Evolutionary conservation across 148 eudicot genomes (phyloP), one percentile per base, ranked within the genome.

Genomic region (Cornus florida): DNA sequence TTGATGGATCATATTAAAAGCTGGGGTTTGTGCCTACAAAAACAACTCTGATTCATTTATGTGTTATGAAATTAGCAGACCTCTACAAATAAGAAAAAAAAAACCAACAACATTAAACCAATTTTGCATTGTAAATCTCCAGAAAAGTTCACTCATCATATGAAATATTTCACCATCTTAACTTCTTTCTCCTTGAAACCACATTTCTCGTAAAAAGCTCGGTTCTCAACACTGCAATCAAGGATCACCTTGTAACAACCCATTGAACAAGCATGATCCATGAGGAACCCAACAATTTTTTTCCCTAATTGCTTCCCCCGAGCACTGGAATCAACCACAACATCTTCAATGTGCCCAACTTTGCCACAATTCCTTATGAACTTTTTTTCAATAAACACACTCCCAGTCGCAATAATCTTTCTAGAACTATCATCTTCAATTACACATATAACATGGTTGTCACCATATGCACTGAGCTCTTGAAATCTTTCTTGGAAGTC

Each of bases 171-270:
- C 50, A 83, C 97, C 99, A 95, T 95, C 85, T 93, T 91, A 72
- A 95, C 81, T 82, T 85, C 97, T 86, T 89, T 91, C 56, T 88
- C 83, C 82, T 92, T 83, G 79, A 83, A 92, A 19, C 97, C 97
- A 81, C 99, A 95, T 84, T 92, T 92, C 86, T 92, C 95, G 79
- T 95, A 92, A 70, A 93, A 95, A 10, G 76, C 73, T 76, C 10
- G 82, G 59, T 91, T 95, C 41, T 88, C 87, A 24, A 35, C 35
- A 74, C 89, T 85, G 82, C 97, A 95, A 77, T 95, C 94, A 78
- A 95, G 97, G 72, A 95, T 92, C 79, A 95, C 99, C 87, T 95
- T 95, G 82, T 95, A 95, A 78, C 99, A 95, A 68, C 97, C 99
- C 84, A 43, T 82, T 10, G 85, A 77, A 59, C 24, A 76, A 24